A percentile compares a stretch with the other conserved stretches of the same genome.
phyloP scores from a whole-genome alignment of 176 grass and related monocot genomes.

The Aegilops speltoides region DNA sequence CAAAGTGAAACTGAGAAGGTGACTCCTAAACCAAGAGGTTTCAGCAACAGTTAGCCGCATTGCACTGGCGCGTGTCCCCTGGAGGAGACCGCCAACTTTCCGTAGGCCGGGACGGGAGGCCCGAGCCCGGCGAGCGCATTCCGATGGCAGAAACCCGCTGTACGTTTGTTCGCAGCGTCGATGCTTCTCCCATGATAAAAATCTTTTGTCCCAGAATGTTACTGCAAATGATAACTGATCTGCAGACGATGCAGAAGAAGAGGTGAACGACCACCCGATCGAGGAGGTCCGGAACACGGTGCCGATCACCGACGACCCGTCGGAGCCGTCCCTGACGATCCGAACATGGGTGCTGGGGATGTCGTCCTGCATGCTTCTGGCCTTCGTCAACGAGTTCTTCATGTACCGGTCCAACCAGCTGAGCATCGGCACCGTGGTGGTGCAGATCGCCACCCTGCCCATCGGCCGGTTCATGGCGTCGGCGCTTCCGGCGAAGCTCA shows the following conservation, averaged over 20 bases:
- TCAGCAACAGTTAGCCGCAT: background rate
- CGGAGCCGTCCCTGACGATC: slow-evolving; percentile 68
- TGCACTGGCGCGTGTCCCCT: background rate
- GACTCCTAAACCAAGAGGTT: background rate
- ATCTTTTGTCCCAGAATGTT: background rate
- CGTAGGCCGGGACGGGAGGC: background rate
- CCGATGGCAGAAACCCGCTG: slow-evolving; percentile 9
- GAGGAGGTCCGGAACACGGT: slow-evolving; percentile 84
- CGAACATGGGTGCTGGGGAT: slow-evolving; percentile 66
- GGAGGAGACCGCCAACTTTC: background rate
- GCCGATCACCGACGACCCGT: slow-evolving; percentile 55
- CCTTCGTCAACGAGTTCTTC: slow-evolving; percentile 94
- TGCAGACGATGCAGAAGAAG: slow-evolving; percentile 35
- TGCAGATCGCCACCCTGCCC: slow-evolving; percentile 15
- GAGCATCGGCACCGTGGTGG: slow-evolving; percentile 51
- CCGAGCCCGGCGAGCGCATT: background rate
- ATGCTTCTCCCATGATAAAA: no score
- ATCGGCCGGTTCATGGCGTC: slow-evolving; percentile 13
- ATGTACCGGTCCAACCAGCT: slow-evolving; percentile 68
- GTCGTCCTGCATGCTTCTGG: slow-evolving; percentile 56
- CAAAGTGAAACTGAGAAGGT: background rate
- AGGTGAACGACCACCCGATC: slow-evolving; percentile 69
- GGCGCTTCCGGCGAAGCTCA: slow-evolving; percentile 40
- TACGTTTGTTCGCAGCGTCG: background rate
- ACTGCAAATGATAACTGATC: background rate